Percentiles rank a stretch among this genome's conserved stretches.
These are phyloP conservation scores for Daldinia childiae DNA, from an alignment of 495 filamentous ascomycete species.

Conservation along the genomic window DNA sequence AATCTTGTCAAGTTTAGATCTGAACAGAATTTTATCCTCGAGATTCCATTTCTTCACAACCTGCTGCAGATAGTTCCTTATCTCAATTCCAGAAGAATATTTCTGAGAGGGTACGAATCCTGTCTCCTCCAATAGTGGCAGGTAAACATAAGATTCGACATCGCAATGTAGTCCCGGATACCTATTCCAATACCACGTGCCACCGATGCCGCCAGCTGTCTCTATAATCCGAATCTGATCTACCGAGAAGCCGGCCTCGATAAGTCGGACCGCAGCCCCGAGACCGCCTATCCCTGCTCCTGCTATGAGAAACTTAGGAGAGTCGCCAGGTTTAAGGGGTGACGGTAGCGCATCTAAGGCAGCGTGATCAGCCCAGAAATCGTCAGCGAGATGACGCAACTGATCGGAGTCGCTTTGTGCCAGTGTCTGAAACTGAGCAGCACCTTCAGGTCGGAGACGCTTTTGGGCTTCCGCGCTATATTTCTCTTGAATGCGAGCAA, in stretches of 20 bases:
- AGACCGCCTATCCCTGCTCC: conserved; percentile 65
- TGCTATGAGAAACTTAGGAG: conserved; percentile 57
- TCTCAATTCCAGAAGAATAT: conserved; percentile 57
- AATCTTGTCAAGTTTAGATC: conserved; percentile 47
- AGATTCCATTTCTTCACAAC: conserved; percentile 58
- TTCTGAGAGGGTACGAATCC: conserved; percentile 62
- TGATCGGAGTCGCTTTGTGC: conserved; percentile 40
- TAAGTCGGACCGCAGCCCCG: conserved; percentile 58
- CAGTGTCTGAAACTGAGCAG: conserved; percentile 54
- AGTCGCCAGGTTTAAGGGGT: conserved; percentile 43
- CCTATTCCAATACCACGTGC: conserved; percentile 67
- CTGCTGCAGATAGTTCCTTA: conserved; percentile 55
- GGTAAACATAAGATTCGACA: conserved; percentile 60
- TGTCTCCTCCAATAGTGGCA: conserved; percentile 70
- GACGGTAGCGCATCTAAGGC: conserved; percentile 48
- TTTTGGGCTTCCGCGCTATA: conserved; percentile 60
- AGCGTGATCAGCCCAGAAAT: conserved; percentile 58
- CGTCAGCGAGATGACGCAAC: conserved; percentile 51
- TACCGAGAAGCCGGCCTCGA: conserved; percentile 56
- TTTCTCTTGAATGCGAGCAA: conserved; percentile 47
- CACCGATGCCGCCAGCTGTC: conserved; percentile 60
- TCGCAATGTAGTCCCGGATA: conserved; percentile 64
- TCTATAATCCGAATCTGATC: conserved; percentile 63
- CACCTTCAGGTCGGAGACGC: conserved; percentile 55
- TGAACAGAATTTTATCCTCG: conserved; percentile 58